Conservation (phyloP, 345 rosid genomes). For the Erodium maritimum region DNA sequence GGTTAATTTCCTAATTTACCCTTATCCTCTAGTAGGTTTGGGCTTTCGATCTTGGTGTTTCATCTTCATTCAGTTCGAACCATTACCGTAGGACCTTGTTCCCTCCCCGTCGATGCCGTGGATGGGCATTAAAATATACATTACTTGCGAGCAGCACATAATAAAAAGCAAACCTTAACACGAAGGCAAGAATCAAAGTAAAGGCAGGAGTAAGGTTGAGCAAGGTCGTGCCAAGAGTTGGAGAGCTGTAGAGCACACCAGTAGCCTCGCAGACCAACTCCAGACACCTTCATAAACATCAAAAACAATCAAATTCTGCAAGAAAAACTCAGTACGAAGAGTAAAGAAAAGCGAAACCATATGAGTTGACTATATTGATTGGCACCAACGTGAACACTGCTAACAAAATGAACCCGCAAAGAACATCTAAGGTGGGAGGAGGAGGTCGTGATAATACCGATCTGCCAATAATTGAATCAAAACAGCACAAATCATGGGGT, state of each 20-base stretch:
- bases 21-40: too few species aligned
- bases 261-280: slow-evolving; percentile 25
- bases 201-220: slow-evolving; percentile 38
- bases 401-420: slow-evolving; percentile 31
- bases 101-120: too few species aligned
- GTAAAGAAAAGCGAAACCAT: too few species aligned
- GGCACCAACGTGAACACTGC: slow-evolving; percentile 29
- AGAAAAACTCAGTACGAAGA: neutral
- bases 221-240: slow-evolving; percentile 44
- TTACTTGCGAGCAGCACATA: too few species aligned
- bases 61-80: too few species aligned
- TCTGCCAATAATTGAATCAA: neutral
- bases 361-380: too few species aligned
- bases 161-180: slow-evolving; percentile 27
- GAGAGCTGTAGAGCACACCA: slow-evolving; percentile 39
- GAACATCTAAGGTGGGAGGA: slow-evolving; percentile 18
- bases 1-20: too few species aligned
- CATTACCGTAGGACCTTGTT: too few species aligned
- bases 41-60: too few species aligned
- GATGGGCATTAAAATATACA: too few species aligned
- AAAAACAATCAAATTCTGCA: neutral
- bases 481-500: neutral
- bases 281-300: slow-evolving; percentile 14
- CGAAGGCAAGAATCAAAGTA: slow-evolving; percentile 36
- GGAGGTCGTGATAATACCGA: slow-evolving; percentile 19